These are phyloP conservation scores for Typha latifolia DNA, from an alignment of 176 grass and related monocot species.

Conservation along the genomic window DNA sequence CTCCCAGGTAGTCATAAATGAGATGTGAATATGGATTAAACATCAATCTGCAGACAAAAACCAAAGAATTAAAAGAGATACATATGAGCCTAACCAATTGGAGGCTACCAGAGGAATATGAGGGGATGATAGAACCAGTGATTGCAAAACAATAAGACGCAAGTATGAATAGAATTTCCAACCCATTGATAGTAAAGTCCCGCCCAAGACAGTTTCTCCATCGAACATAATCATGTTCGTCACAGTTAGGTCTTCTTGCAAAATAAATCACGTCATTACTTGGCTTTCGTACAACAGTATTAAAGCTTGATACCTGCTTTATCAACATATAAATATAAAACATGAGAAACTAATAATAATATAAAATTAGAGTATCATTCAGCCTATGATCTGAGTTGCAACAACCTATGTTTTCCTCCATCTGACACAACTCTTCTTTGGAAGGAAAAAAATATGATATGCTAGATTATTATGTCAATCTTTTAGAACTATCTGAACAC, in stretches of 20 bases:
- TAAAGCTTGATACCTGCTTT: slow-evolving; percentile 81
- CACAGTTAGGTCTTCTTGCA: slow-evolving; percentile 41
- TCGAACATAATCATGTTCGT: slow-evolving; percentile 62
- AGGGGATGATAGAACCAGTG: not conserved
- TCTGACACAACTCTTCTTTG: too few relatives aligned
- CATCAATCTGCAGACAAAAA: slow-evolving; percentile 62
- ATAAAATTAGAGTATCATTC: too few relatives aligned
- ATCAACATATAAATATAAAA: slow-evolving; percentile 13
- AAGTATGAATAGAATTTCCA: slow-evolving; percentile 19
- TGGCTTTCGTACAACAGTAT: slow-evolving; percentile 47
- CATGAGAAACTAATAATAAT: not conserved
- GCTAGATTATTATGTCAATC: not conserved
- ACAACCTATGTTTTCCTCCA: too few relatives aligned
- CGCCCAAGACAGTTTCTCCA: slow-evolving; percentile 83
- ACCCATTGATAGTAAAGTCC: slow-evolving; percentile 97
- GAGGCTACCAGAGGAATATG: not conserved
- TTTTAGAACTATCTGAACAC: not conserved
- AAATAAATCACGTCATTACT: slow-evolving; percentile 25
- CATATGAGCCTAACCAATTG: not conserved
- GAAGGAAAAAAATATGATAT: too few relatives aligned
- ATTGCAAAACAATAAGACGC: not conserved
- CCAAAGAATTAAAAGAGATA: slow-evolving; percentile 1
- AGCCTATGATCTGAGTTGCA: too few relatives aligned
- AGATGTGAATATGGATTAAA: slow-evolving; percentile 84
- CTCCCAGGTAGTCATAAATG: slow-evolving; percentile 92